These are phyloP conservation scores for Talaromyces sp. DNA, from an alignment of 2,329 filamentous ascomycete species.

Conservation along the genomic window DNA sequence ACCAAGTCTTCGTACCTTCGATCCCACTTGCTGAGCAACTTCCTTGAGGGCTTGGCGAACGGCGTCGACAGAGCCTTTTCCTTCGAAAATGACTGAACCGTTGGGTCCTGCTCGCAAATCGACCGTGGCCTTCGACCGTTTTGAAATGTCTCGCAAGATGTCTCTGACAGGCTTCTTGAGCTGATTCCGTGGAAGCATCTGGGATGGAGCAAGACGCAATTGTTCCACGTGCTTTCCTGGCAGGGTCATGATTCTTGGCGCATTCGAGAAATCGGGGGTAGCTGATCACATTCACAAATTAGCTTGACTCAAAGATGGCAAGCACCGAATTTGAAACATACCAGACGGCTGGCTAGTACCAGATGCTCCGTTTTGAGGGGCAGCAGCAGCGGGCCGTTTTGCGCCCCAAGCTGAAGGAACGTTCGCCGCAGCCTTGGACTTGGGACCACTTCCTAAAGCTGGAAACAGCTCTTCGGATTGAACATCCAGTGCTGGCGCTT, in stretches of 20 bases:
- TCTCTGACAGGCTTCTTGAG: conserved; percentile 82
- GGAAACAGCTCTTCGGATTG: conserved; percentile 90
- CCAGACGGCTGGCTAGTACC: conserved; percentile 55
- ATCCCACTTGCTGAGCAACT: conserved; percentile 80
- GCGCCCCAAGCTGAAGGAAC: conserved; percentile 74
- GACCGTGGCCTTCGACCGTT: conserved; percentile 81
- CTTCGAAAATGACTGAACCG: conserved; percentile 75
- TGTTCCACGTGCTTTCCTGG: conserved; percentile 79
- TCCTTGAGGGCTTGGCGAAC: conserved; percentile 87
- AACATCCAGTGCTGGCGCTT: conserved; percentile 62
- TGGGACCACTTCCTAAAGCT: conserved; percentile 71
- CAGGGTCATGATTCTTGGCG: conserved; percentile 64
- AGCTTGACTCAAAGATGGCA: conserved; percentile 19
- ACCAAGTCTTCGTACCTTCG: conserved; percentile 59
- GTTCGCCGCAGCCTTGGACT: conserved; percentile 56
- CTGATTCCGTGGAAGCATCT: conserved; percentile 72
- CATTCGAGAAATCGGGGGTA: conserved; percentile 26
- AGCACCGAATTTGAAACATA: conserved; percentile 30
- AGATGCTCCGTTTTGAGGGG: conserved; percentile 45
- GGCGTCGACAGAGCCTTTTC: conserved; percentile 75
- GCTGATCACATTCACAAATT: conserved; percentile 43
- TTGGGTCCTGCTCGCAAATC: conserved; percentile 70
- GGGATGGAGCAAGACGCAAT: conserved; percentile 68
- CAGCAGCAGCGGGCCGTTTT: conserved; percentile 48
- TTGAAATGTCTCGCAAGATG: conserved; percentile 86